Evolutionary conservation across 2,329 filamentous ascomycete species (phyloP).

Genomic region (Aspergillus hiratsukae): DNA sequence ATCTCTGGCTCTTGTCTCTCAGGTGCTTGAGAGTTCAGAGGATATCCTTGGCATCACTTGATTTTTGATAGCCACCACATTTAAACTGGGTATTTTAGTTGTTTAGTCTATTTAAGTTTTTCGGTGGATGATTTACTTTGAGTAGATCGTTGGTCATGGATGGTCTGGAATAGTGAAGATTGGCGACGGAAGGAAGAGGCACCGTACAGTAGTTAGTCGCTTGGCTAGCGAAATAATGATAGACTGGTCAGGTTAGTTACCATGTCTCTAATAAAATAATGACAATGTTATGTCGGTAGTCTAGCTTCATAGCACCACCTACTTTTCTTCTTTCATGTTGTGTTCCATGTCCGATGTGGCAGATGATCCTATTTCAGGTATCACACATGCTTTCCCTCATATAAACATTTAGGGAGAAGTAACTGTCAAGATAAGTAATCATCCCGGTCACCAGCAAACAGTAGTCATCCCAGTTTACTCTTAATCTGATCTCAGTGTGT

Average conservation of each 20-base stretch:
- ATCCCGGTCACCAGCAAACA: background rate
- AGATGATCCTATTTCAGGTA: constrained; percentile 15
- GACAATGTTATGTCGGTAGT: background rate
- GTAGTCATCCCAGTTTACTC: background rate
- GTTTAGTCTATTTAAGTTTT: constrained; percentile 11
- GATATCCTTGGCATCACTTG: constrained; percentile 6
- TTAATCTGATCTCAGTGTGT: background rate
- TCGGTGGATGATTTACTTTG: background rate
- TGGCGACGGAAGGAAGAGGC: constrained; percentile 19
- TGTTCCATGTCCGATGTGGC: constrained; percentile 11
- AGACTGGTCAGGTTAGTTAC: background rate
- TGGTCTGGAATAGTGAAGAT: constrained; percentile 19
- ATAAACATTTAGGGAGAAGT: constrained; percentile 4
- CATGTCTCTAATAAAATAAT: background rate
- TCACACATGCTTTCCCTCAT: constrained; percentile 12
- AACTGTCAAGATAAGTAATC: background rate
- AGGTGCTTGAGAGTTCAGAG: no score
- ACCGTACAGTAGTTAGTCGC: constrained; percentile 11
- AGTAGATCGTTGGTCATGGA: constrained; percentile 4
- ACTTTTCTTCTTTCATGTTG: constrained; percentile 2
- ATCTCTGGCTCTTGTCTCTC: background rate
- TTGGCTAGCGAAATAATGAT: constrained; percentile 5
- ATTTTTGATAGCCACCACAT: constrained; percentile 4
- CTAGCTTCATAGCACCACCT: background rate
- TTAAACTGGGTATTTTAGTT: background rate